A percentile compares a stretch with the other conserved stretches of the same genome.
Evolutionary conservation across 768 basidiomycete species (phyloP).

Genomic region (Lentinula sp.): DNA sequence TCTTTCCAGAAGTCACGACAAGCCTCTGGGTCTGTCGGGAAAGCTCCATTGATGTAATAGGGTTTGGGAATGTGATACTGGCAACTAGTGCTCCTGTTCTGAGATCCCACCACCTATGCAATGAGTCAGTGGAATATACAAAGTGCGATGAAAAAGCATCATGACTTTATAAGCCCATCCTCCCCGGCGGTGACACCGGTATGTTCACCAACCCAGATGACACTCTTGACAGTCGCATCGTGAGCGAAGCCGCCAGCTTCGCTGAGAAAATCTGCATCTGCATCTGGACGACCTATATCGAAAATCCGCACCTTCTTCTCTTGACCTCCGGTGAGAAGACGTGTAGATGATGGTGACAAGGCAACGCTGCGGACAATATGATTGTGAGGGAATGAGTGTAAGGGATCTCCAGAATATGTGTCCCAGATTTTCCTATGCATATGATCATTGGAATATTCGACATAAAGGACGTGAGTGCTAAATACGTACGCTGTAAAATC

Average conservation of each 20-base stretch:
- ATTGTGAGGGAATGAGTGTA: slow-evolving; percentile 97
- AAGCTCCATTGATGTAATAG: slow-evolving; percentile 93
- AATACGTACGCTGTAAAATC: slow-evolving; percentile 90
- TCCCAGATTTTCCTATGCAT: slow-evolving; percentile 87
- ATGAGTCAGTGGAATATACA: not conserved
- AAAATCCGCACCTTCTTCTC: slow-evolving; percentile 98
- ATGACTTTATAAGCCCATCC: slow-evolving; percentile 85
- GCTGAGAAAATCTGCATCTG: slow-evolving; percentile 76
- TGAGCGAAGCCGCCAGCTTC: slow-evolving; percentile 63
- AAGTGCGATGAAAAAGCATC: not conserved
- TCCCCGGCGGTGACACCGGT: slow-evolving; percentile 89
- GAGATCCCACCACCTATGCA: slow-evolving; percentile 91
- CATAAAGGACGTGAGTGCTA: not conserved
- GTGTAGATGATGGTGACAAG: slow-evolving; percentile 61
- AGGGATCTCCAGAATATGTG: slow-evolving; percentile 76
- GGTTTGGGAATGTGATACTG: slow-evolving; percentile 62
- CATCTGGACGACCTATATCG: slow-evolving; percentile 81
- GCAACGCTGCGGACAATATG: slow-evolving; percentile 98
- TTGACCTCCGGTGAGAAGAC: slow-evolving; percentile 87
- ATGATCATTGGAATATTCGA: not conserved
- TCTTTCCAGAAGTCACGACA: slow-evolving; percentile 87
- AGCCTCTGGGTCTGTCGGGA: slow-evolving; percentile 76
- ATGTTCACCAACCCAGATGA: slow-evolving; percentile 88
- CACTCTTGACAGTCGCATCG: slow-evolving; percentile 87
- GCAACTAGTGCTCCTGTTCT: slow-evolving; percentile 70